Base-by-base conservation (phyloP, 164 flowering plant species). In the Buxus sempervirens region DNA sequence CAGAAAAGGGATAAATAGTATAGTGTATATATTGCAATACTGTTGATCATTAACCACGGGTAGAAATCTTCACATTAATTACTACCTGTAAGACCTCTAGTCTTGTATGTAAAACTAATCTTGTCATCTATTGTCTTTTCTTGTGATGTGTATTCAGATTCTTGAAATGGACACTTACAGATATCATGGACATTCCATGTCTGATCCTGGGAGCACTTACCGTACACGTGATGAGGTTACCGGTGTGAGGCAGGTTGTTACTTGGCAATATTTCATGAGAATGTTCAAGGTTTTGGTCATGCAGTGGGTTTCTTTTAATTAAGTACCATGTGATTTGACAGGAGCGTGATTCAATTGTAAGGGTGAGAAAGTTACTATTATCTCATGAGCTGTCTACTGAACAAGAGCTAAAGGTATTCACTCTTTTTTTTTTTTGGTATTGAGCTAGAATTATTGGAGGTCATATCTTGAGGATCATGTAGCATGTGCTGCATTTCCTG, bases 101-200 rank as follows among this genome's bases (percentile, higher is more conserved):
- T 32, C 38, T 32, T 32, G 3, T 32, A 32, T 32, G 38, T 32
- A n/a, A 7, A 32, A 32, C 38, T 32, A 32, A 32, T 32, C 38
- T 32, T 32, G 38, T 32, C 5, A 32, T 32, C 25, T 8, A 21
- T 21, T 9, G 18, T n/a, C 60, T 57, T 21, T 18, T 28, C 20
- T 51, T 54, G 57, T 58, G 19, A 38, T 56, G 28, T 27, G 60
- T 57, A 56, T 80, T 68, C 88, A 96, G 99, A 88, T 96, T 72
- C 96, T 96, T 73, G 99, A 96, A 75, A 93, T 96, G 99, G 99
- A 96, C 81, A 93, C 98, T 20, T 96, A 96, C 79, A 85, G 98
- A 75, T 93, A 96, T 78, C 99, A 96, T 72, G 99, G 99, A 15
- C 99, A 96, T 80, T 96, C 99, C 68, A 93, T 96, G 98, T 93